A percentile compares a stretch with the other conserved stretches of the same genome.
Evolutionary conservation across 2,329 filamentous ascomycete genomes (phyloP).

Genomic region (Fusarium mexicanum): DNA sequence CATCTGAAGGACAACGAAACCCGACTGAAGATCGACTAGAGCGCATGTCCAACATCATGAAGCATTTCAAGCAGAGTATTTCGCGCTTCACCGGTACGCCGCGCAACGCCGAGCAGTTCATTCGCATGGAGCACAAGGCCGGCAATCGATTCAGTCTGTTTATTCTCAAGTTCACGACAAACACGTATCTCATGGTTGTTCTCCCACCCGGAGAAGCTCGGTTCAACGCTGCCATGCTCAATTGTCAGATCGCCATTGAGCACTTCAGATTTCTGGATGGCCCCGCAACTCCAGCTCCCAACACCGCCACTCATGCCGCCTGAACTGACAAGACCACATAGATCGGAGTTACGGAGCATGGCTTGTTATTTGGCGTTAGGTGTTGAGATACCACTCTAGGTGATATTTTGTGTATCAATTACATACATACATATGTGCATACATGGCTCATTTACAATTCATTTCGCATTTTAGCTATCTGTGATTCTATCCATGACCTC

Average conservation of each 20-base stretch:
- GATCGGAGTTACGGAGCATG: neutral
- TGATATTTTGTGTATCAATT: slow-evolving; percentile 22
- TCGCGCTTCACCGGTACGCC: slow-evolving; percentile 81
- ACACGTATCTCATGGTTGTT: slow-evolving; percentile 94
- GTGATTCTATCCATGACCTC: slow-evolving; percentile 22
- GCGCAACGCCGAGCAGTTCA: slow-evolving; percentile 84
- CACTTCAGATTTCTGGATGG: slow-evolving; percentile 78
- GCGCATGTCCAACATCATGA: slow-evolving; percentile 94
- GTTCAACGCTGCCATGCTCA: slow-evolving; percentile 90
- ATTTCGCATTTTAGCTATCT: neutral
- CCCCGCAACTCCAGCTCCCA: slow-evolving; percentile 40
- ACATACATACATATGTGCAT: neutral
- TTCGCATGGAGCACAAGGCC: slow-evolving; percentile 82
- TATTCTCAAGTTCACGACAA: slow-evolving; percentile 94
- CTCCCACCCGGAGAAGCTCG: slow-evolving; percentile 90
- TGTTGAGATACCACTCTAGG: slow-evolving; percentile 42
- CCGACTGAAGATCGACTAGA: slow-evolving; percentile 94
- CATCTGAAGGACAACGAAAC: slow-evolving; percentile 77
- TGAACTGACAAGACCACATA: neutral
- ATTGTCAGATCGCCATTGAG: slow-evolving; percentile 85
- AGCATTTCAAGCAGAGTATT: slow-evolving; percentile 92
- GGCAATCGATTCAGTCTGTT: slow-evolving; percentile 87
- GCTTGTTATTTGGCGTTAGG: slow-evolving; percentile 38
- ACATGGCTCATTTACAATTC: neutral
- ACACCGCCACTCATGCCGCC: slow-evolving; percentile 10